Conservation (phyloP, 176 grass and related monocot genomes). For the Tuctoria greenei region DNA sequence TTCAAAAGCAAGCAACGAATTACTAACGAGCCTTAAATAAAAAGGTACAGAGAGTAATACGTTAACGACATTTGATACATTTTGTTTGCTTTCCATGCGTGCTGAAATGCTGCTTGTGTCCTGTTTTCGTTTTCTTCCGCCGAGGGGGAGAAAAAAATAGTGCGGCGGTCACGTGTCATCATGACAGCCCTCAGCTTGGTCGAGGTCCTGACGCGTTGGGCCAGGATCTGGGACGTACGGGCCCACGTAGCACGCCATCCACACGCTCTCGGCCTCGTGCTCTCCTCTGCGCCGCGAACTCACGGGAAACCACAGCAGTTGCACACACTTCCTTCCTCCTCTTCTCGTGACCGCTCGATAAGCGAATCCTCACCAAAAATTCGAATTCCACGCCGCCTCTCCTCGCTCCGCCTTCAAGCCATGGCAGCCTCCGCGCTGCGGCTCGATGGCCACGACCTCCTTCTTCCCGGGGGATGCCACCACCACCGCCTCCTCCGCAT, state of each 20-base stretch:
- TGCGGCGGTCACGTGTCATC: neutral
- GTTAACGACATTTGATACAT: neutral
- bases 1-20: too few relatives aligned
- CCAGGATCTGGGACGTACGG: neutral
- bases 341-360: conserved; percentile 39
- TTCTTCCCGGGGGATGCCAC: neutral
- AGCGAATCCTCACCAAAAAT: neutral
- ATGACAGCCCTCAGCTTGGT: neutral
- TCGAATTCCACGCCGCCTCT: neutral
- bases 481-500: conserved; percentile 35
- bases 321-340: conserved; percentile 17
- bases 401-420: neutral
- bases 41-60: too few relatives aligned
- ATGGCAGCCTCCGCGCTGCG: conserved; percentile 52
- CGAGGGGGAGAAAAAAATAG: too few relatives aligned
- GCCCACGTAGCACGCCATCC: neutral
- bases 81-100: neutral
- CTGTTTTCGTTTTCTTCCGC: neutral
- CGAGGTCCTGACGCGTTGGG: neutral
- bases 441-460: conserved; percentile 2
- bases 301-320: neutral
- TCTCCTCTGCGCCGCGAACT: neutral
- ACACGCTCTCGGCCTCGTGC: conserved; percentile 16
- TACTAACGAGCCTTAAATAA: too few relatives aligned
- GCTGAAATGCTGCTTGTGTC: neutral